phyloP scores from a whole-genome alignment of 1,284 basidiomycete genomes.

The Trametes polyzona region DNA sequence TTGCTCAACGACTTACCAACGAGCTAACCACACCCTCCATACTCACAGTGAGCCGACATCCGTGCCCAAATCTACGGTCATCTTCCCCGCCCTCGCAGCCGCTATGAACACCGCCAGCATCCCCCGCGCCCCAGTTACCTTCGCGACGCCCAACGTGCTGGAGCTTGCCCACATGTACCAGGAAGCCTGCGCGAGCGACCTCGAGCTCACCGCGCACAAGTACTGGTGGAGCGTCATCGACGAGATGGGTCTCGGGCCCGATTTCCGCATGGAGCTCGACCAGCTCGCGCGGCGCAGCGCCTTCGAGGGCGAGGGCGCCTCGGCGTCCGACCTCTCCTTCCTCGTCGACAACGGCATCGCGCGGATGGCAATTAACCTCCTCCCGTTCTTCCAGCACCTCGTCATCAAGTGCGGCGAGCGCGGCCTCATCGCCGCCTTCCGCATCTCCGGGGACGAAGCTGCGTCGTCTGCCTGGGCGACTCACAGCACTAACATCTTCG shows the following conservation, averaged over 20 bases:
- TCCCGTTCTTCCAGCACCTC: conserved; percentile 82
- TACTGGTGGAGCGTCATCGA: conserved; percentile 72
- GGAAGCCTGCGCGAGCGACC: conserved; percentile 47
- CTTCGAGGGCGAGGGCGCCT: conserved; percentile 40
- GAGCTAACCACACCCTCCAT: conserved; percentile 6
- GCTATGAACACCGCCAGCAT: conserved; percentile 33
- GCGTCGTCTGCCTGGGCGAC: conserved; percentile 48
- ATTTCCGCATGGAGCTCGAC: conserved; percentile 68
- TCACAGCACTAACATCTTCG: conserved; percentile 49
- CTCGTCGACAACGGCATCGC: conserved; percentile 69
- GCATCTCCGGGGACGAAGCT: conserved; percentile 48
- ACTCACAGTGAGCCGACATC: conserved; percentile 83
- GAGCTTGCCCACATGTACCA: conserved; percentile 76
- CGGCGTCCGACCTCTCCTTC: conserved; percentile 60
- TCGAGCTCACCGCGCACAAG: conserved; percentile 53
- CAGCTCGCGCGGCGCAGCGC: conserved; percentile 54
- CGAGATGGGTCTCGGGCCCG: conserved; percentile 59
- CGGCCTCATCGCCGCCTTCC: conserved; percentile 70
- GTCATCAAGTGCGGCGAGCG: conserved; percentile 82
- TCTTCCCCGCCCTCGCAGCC: conserved; percentile 66
- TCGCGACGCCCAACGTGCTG: conserved; percentile 78
- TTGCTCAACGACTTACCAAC: not conserved
- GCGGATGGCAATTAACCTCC: conserved; percentile 78
- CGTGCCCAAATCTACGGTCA: conserved; percentile 71
- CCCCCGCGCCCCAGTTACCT: conserved; percentile 56